Evolutionary conservation across 176 grass and related monocot genomes (phyloP).

Genomic region (Triticum timopheevii): DNA sequence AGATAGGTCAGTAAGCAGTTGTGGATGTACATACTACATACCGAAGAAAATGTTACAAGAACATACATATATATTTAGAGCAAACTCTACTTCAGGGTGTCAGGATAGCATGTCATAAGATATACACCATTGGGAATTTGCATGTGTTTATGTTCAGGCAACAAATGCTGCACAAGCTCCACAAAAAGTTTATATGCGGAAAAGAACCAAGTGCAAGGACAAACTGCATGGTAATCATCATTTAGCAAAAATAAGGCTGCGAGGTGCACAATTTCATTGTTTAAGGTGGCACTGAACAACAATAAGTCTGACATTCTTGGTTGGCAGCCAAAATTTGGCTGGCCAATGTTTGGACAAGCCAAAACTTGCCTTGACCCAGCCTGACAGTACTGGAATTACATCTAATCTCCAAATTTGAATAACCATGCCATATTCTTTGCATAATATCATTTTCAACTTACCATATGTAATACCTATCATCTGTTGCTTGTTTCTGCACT

Average conservation of each 20-base stretch:
- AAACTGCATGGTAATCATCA: not conserved
- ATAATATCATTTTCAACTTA: conserved; percentile 31
- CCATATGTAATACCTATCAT: conserved; percentile 85
- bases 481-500: conserved; percentile 55
- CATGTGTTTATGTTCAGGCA: not conserved
- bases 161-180: not conserved
- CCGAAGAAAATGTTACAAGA: not conserved
- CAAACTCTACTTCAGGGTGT: not conserved
- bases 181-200: not conserved
- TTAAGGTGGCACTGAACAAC: not conserved
- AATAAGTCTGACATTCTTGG: not conserved
- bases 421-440: not conserved
- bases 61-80: not conserved
- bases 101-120: not conserved
- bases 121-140: not conserved
- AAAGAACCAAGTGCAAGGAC: not conserved
- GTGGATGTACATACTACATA: not conserved
- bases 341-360: not conserved
- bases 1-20: not conserved
- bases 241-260: not conserved
- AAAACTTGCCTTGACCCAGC: not conserved
- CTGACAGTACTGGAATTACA: not conserved
- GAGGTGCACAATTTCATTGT: not conserved
- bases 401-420: conserved; percentile 27
- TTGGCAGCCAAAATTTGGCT: not conserved